phyloP scores from a whole-genome alignment of 2,329 filamentous ascomycete genomes.

The Fusarium sp. region DNA sequence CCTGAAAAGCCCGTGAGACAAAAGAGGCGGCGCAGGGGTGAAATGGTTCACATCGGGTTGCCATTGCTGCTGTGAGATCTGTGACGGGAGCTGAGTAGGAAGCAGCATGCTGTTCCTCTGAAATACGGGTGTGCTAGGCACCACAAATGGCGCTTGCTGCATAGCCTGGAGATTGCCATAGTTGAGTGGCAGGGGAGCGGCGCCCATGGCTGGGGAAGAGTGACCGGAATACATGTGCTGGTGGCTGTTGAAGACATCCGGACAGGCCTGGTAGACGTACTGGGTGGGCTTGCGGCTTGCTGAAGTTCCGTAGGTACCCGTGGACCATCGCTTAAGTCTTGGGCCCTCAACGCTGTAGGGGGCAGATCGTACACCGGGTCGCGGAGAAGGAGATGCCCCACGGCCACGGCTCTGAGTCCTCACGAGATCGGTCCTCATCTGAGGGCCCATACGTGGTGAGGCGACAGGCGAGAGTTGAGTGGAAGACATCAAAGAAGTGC shows the following conservation, averaged over 20 bases:
- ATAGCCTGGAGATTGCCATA: slow-evolving; percentile 64
- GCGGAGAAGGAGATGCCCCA: slow-evolving; percentile 73
- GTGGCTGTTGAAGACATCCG: slow-evolving; percentile 66
- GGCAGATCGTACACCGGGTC: slow-evolving; percentile 71
- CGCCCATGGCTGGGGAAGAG: slow-evolving; percentile 56
- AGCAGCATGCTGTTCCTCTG: slow-evolving; percentile 68
- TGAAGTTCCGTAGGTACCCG: slow-evolving; percentile 72
- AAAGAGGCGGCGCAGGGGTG: slow-evolving; percentile 67
- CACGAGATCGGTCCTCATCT: slow-evolving; percentile 68
- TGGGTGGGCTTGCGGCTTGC: slow-evolving; percentile 66
- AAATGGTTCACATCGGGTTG: slow-evolving; percentile 62
- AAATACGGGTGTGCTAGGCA: slow-evolving; percentile 62
- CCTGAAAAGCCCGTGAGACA: slow-evolving; percentile 77
- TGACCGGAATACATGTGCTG: slow-evolving; percentile 59
- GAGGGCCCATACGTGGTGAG: slow-evolving; percentile 72
- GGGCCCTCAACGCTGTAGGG: slow-evolving; percentile 75
- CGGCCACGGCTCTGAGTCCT: slow-evolving; percentile 73
- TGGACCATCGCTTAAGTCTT: slow-evolving; percentile 80
- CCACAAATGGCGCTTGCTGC: slow-evolving; percentile 64
- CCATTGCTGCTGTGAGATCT: slow-evolving; percentile 58
- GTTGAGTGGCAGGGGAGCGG: slow-evolving; percentile 61
- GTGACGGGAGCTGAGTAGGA: slow-evolving; percentile 57
- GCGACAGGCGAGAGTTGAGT: slow-evolving; percentile 77
- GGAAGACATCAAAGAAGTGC: slow-evolving; percentile 75
- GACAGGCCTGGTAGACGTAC: slow-evolving; percentile 68